Base-by-base conservation (phyloP, 2,329 filamentous ascomycete genomes). In the Neopestalotiopsis rosae region DNA sequence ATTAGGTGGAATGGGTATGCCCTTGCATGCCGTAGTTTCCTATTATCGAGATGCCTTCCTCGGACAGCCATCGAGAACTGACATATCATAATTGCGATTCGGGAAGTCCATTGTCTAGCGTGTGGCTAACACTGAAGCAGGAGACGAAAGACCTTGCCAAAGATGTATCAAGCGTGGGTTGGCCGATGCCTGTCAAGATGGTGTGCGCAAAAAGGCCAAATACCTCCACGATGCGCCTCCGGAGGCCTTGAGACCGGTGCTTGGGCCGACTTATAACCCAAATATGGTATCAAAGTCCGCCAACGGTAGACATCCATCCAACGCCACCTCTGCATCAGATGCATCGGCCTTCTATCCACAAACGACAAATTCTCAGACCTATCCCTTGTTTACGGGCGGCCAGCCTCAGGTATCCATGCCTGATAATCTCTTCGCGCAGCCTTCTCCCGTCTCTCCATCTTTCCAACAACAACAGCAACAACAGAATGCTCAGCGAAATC, bases 131-230 rank as follows among this genome's bases (percentile, higher is more conserved):
- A 57, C 70, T 72, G 67, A 32, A 65, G 65, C 77, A 98, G 96
- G 95, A 76, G 96, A 99, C 79, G 95, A 99, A 81, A 89, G 96
- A 74, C 96, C 96, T 66, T 99, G 96, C 79, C 90, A 94, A 77
- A 88, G 96, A 76, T 99, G 96, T 80, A 94, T 98, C 75, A 98
- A 98, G 81, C 92, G 96, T 75, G 94, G 94, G 61, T 88, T 98
- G 28, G 93, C 94, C 76, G 94, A 97, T 79, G 90, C 90, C 70
- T 99, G 96, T 78, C 94, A 97, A 80, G 96, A 99, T 78, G 96
- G 96, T 67, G 94, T 98, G 65, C 92, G 96, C 72, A 99, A 99
- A 82, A 99, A 98, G 87, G 96, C 96, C 66, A 99, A 99, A 81
- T 99, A 99, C 80, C 92, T 99, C 68, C 95, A 98, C 78, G 96